A percentile compares a stretch with the other conserved stretches of the same genome.
Evolutionary conservation across 164 flowering plant genomes (phyloP).

Genomic region (Vitis cinerea): DNA sequence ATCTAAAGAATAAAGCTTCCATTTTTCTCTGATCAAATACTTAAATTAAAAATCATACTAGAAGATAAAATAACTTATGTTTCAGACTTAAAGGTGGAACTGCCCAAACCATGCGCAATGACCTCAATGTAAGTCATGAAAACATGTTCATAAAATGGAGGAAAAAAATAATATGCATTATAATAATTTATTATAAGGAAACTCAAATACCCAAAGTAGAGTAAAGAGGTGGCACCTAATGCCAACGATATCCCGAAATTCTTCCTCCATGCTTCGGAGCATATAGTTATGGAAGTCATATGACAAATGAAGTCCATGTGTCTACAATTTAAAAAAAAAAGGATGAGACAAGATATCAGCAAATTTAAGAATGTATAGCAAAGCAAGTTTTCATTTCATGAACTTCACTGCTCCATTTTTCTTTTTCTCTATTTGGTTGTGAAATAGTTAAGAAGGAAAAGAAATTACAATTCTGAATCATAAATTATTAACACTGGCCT

Average conservation of each 20-base stretch:
- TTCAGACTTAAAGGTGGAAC: too few relatives aligned
- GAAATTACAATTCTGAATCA: too few relatives aligned
- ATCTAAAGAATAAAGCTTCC: too few relatives aligned
- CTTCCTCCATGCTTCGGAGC: conserved; percentile 96
- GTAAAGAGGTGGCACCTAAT: conserved; percentile 52
- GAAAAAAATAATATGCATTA: not conserved
- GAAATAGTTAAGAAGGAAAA: too few relatives aligned
- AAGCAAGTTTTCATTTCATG: not conserved
- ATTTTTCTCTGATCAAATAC: too few relatives aligned
- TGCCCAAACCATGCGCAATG: too few relatives aligned
- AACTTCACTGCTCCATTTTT: not conserved
- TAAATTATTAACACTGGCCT: too few relatives aligned
- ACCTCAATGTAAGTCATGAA: not conserved
- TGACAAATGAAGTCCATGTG: conserved; percentile 72
- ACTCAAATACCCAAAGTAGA: not conserved
- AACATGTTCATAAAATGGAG: not conserved
- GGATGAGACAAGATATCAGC: not conserved
- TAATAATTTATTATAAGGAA: not conserved
- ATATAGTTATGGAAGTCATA: conserved; percentile 88
- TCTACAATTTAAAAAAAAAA: conserved; percentile 37
- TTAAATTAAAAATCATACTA: too few relatives aligned
- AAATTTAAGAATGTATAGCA: not conserved
- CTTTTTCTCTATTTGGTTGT: not conserved
- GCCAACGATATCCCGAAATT: conserved; percentile 86
- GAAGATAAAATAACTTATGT: too few relatives aligned